These are phyloP conservation scores for Zhuliangozyma parablackwelliae DNA, from an alignment of 1,139 yeast species.

Conservation along the genomic window DNA sequence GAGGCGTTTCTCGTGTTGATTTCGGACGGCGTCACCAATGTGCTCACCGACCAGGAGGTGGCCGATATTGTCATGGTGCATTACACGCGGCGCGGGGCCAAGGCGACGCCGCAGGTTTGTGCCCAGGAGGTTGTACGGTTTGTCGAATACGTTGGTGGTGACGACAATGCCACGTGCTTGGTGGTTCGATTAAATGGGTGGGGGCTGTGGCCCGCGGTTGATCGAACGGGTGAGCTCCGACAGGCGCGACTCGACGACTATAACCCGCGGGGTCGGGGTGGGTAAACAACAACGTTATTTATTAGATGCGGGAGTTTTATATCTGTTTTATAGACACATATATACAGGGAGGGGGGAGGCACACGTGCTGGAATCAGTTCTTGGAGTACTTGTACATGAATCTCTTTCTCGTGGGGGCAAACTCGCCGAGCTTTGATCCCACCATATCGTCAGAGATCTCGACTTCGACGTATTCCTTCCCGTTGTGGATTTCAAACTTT, in stretches of 20 bases:
- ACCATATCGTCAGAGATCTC: slow-evolving; percentile 94
- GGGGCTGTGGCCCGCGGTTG: slow-evolving; percentile 87
- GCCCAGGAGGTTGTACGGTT: slow-evolving; percentile 82
- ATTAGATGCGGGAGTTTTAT: slow-evolving; percentile 1
- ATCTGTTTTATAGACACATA: neutral
- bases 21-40: slow-evolving; percentile 83
- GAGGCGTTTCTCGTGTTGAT: slow-evolving; percentile 76
- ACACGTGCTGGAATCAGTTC: slow-evolving; percentile 28
- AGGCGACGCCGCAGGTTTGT: slow-evolving; percentile 80
- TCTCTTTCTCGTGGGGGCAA: slow-evolving; percentile 87
- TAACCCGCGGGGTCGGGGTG: slow-evolving; percentile 30
- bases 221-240: slow-evolving; percentile 77
- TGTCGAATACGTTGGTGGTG: slow-evolving; percentile 85
- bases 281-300: slow-evolving; percentile 2
- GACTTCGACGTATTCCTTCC: slow-evolving; percentile 86
- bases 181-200: slow-evolving; percentile 81
- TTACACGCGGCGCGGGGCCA: slow-evolving; percentile 60
- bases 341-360: neutral
- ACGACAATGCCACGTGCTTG: slow-evolving; percentile 89
- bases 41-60: slow-evolving; percentile 83
- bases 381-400: slow-evolving; percentile 75
- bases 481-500: slow-evolving; percentile 92
- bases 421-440: slow-evolving; percentile 93
- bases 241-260: slow-evolving; percentile 63
- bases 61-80: slow-evolving; percentile 79